phyloP scores from a whole-genome alignment of 768 basidiomycete species.

The Podaxis sp. region DNA sequence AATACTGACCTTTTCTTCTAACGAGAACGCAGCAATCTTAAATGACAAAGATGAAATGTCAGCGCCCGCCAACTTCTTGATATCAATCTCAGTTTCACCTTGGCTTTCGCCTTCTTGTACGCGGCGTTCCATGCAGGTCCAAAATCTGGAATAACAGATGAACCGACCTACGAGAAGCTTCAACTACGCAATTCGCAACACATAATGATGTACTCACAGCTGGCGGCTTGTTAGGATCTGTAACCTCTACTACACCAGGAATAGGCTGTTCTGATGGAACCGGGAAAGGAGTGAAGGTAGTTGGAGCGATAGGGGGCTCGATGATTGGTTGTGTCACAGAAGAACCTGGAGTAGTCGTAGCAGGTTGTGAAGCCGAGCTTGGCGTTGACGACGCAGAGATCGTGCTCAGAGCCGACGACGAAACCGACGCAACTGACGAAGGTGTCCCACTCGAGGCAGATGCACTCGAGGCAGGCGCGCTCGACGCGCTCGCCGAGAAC shows the following conservation, averaged over 20 bases:
- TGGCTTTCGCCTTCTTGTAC: conserved; percentile 52
- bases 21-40: conserved; percentile 46
- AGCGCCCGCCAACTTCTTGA: conserved; percentile 5
- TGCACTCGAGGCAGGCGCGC: background rate
- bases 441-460: background rate
- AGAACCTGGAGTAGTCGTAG: conserved; percentile 5
- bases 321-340: conserved; percentile 11
- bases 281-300: conserved; percentile 58
- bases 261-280: conserved; percentile 52
- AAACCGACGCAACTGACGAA: background rate
- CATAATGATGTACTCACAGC: conserved; percentile 32
- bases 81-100: conserved; percentile 34
- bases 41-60: conserved; percentile 15
- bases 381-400: background rate
- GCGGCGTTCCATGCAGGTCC: conserved; percentile 58
- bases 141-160: conserved; percentile 42
- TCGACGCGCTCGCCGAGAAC: background rate
- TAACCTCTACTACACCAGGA: conserved; percentile 13
- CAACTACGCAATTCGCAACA: background rate
- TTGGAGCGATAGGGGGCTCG: conserved; percentile 14
- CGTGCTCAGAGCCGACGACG: background rate
- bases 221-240: conserved; percentile 44
- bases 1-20: conserved; percentile 64
- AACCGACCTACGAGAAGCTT: conserved; percentile 26
- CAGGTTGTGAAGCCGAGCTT: background rate